Evolutionary conservation across 345 rosid species (phyloP).

Genomic region (Lepidium africanum): DNA sequence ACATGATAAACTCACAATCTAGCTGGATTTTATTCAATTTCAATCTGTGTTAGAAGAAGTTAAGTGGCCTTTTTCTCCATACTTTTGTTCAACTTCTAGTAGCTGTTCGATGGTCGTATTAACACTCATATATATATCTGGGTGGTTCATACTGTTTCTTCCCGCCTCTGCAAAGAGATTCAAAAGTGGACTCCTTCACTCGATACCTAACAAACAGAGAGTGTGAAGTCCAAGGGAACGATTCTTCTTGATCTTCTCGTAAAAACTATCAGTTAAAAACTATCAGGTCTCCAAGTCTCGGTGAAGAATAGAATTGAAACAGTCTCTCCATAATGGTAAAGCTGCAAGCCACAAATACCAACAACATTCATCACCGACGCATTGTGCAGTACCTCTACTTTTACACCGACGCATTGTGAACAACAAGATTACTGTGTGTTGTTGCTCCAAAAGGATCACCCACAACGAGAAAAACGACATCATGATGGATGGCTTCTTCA

Average conservation of each 20-base stretch:
- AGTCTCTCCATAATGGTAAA: conserved; percentile 90
- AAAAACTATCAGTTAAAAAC: too few relatives aligned
- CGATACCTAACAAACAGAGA: conserved; percentile 87
- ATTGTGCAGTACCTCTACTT: conserved; percentile 74
- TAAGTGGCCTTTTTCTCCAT: too few relatives aligned
- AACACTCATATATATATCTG: conserved; percentile 74
- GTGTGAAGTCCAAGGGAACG: conserved; percentile 71
- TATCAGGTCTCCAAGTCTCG: conserved; percentile 83
- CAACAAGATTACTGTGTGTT: conserved; percentile 87
- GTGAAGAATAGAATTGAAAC: conserved; percentile 84
- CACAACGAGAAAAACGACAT: conserved; percentile 82
- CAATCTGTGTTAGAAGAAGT: too few relatives aligned
- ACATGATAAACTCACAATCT: too few relatives aligned
- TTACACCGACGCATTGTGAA: conserved; percentile 66
- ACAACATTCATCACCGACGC: conserved; percentile 95
- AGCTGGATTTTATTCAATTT: too few relatives aligned
- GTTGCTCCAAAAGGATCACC: conserved; percentile 99
- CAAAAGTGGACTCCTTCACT: conserved; percentile 87
- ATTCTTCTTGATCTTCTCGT: conserved; percentile 68
- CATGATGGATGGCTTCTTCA: conserved; percentile 40
- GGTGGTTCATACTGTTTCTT: conserved; percentile 83
- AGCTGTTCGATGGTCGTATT: conserved; percentile 88
- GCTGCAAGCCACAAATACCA: conserved; percentile 86
- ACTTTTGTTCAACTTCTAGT: conserved; percentile 61
- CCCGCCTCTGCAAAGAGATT: conserved; percentile 94